A percentile compares a stretch with the other conserved stretches of the same genome.
Conservation (phyloP, 768 basidiomycete species). For the Boletales sp. region DNA sequence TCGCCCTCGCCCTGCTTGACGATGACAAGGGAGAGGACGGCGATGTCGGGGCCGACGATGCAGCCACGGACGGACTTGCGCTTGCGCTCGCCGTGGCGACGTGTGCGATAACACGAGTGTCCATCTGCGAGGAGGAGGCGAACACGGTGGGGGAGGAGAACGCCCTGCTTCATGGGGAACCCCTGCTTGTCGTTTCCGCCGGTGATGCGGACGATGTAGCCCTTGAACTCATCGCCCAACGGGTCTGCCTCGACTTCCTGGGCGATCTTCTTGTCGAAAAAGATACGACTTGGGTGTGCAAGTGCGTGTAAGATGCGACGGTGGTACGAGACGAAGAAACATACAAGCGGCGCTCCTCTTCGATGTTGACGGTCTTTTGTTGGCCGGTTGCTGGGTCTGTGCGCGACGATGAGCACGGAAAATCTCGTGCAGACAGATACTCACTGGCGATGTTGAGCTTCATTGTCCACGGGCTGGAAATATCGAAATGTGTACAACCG, state of each 20-base stretch:
- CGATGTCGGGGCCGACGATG: slow-evolving; percentile 96
- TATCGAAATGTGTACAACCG: too few relatives aligned
- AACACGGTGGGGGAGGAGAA: slow-evolving; percentile 92
- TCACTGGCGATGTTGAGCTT: slow-evolving; percentile 97
- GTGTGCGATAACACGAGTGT: slow-evolving; percentile 95
- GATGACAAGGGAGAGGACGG: slow-evolving; percentile 89
- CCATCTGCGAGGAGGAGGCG: slow-evolving; percentile 91
- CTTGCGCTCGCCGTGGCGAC: slow-evolving; percentile 93
- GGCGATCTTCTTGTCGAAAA: slow-evolving; percentile 96
- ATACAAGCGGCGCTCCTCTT: slow-evolving; percentile 85
- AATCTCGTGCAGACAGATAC: slow-evolving; percentile 28
- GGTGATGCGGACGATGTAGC: slow-evolving; percentile 94
- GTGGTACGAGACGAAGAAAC: slow-evolving; percentile 21
- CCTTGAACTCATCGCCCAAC: slow-evolving; percentile 94
- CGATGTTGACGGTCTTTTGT: slow-evolving; percentile 94
- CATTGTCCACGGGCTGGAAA: too few relatives aligned
- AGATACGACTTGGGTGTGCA: slow-evolving; percentile 69
- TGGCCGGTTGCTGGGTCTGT: slow-evolving; percentile 94
- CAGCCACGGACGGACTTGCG: slow-evolving; percentile 99
- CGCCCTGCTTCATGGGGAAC: slow-evolving; percentile 99
- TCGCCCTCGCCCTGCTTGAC: slow-evolving; percentile 95
- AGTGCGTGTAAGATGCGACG: neutral
- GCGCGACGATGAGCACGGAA: slow-evolving; percentile 9
- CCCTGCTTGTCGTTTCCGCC: slow-evolving; percentile 99
- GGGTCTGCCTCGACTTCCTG: slow-evolving; percentile 92